phyloP scores from a whole-genome alignment of 1,284 basidiomycete species.

The Moesziomyces parantarcticus region DNA sequence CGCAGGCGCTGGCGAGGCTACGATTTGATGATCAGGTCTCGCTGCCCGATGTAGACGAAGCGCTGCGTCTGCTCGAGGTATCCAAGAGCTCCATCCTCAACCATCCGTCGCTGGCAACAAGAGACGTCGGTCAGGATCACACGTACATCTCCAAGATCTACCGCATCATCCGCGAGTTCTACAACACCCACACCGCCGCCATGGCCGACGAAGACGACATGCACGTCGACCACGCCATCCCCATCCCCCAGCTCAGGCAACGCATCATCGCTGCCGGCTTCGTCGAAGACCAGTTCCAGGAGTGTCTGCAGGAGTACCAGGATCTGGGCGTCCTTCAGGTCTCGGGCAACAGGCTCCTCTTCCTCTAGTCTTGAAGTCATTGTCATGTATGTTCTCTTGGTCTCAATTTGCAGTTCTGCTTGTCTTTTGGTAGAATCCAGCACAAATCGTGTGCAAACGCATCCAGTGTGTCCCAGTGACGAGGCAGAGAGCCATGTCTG shows the following conservation, averaged over 20 bases:
- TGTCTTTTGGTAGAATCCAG: too few relatives aligned
- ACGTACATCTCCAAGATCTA: slow-evolving; percentile 62
- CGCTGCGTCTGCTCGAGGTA: slow-evolving; percentile 93
- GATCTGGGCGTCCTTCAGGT: slow-evolving; percentile 42
- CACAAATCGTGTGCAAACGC: too few relatives aligned
- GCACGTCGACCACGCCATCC: slow-evolving; percentile 8
- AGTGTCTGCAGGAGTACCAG: slow-evolving; percentile 45
- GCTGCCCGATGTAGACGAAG: slow-evolving; percentile 92
- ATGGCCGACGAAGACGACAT: slow-evolving; percentile 11
- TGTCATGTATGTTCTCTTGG: not conserved
- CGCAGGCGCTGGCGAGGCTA: slow-evolving; percentile 92
- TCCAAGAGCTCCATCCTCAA: slow-evolving; percentile 83
- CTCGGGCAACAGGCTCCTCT: slow-evolving; percentile 16
- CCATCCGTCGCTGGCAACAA: slow-evolving; percentile 18
- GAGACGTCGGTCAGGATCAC: slow-evolving; percentile 43
- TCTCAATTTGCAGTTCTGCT: not conserved
- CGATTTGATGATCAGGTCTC: slow-evolving; percentile 84
- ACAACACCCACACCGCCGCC: slow-evolving; percentile 7
- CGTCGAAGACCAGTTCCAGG: slow-evolving; percentile 50
- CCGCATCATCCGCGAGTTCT: slow-evolving; percentile 63
- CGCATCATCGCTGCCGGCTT: slow-evolving; percentile 43
- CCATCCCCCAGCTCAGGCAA: slow-evolving; percentile 8
- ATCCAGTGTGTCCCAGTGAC: too few relatives aligned
- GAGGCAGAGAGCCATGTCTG: too few relatives aligned
- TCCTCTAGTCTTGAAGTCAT: slow-evolving; percentile 10